These are phyloP conservation scores for Russula griseocarnosa DNA, from an alignment of 768 basidiomycete genomes.

Conservation along the genomic window DNA sequence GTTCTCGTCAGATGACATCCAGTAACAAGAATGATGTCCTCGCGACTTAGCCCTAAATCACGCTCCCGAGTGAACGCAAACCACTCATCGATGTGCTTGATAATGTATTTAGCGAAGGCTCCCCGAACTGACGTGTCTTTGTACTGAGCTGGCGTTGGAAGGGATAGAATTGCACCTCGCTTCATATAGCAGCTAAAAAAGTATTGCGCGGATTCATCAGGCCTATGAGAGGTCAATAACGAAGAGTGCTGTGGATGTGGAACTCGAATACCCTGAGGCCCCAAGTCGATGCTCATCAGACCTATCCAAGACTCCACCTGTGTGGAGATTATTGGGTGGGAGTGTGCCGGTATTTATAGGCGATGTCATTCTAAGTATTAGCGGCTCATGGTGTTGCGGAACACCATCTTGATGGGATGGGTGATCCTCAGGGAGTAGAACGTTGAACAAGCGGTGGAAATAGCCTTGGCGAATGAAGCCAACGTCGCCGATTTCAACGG, in stretches of 20 bases:
- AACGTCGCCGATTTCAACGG: slow-evolving; percentile 1
- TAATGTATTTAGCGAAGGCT: neutral
- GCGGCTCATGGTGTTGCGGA: neutral
- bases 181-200: neutral
- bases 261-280: neutral
- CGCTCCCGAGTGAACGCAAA: neutral
- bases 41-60: neutral
- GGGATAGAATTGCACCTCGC: neutral
- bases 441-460: slow-evolving; percentile 7
- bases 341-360: neutral
- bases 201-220: neutral
- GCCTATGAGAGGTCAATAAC: neutral
- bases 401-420: neutral
- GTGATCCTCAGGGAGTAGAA: neutral
- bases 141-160: neutral
- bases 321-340: neutral
- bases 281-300: neutral
- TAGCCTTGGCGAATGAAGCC: slow-evolving; percentile 2
- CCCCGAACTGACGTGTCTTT: neutral
- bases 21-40: slow-evolving; percentile 5
- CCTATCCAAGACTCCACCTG: neutral
- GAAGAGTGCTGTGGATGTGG: too few relatives aligned
- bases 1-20: neutral
- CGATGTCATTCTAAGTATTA: too few relatives aligned
- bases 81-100: slow-evolving; percentile 3